phyloP scores from a whole-genome alignment of 2,329 filamentous ascomycete species.

The Clonostachys byssicola region DNA sequence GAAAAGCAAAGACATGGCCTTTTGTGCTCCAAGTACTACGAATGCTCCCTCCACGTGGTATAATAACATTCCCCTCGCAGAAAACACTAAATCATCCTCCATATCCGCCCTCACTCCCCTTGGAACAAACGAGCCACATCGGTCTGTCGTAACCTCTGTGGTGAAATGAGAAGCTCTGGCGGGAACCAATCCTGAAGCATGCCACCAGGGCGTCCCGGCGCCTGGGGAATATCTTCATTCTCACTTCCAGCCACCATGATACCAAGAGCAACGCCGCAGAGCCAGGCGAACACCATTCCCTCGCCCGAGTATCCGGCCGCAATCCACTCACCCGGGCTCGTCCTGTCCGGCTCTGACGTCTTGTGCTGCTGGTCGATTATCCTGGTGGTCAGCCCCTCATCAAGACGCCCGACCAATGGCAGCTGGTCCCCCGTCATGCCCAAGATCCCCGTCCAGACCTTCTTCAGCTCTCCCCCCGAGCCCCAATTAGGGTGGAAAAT shows the following conservation, averaged over 20 bases:
- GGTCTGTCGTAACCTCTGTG: not conserved
- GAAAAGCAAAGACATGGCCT: too few species aligned
- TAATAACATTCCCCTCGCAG: too few species aligned
- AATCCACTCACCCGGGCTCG: constrained; percentile 35
- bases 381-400: constrained; percentile 15
- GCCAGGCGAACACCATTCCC: constrained; percentile 46
- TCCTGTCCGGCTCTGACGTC: not conserved
- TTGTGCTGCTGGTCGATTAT: constrained; percentile 3
- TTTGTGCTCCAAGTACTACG: too few species aligned
- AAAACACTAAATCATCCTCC: too few species aligned
- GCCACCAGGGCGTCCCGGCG: not conserved
- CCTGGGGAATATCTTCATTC: not conserved
- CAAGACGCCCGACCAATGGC: constrained; percentile 40
- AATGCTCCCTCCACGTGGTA: too few species aligned
- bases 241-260: not conserved
- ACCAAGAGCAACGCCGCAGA: constrained; percentile 33
- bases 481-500: constrained; percentile 26
- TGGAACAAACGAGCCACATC: too few species aligned
- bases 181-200: not conserved
- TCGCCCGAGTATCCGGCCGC: constrained; percentile 42
- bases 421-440: constrained; percentile 37
- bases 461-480: constrained; percentile 5
- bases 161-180: not conserved
- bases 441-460: constrained; percentile 43
- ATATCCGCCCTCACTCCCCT: too few species aligned